Percentiles rank a stretch among this genome's conserved stretches.
Conservation (phyloP, 345 rosid species). For the Sonneratia alba region DNA sequence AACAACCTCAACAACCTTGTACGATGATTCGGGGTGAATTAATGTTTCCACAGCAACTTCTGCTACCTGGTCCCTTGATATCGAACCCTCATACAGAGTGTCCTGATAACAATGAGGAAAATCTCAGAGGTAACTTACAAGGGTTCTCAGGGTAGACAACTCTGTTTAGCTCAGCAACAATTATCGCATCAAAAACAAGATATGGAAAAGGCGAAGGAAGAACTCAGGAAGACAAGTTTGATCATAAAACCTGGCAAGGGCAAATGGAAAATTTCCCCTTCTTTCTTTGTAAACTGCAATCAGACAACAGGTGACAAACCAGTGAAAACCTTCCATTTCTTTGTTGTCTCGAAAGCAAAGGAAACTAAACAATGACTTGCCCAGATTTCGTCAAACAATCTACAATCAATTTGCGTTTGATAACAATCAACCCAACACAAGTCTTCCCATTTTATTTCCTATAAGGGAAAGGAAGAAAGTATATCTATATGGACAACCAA, state of each 20-base stretch:
- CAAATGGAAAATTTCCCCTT: too few relatives aligned
- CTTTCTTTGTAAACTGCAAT: too few relatives aligned
- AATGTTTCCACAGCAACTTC: constrained; percentile 81
- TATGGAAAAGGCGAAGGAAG: not conserved
- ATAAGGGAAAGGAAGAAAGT: not conserved
- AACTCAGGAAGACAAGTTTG: not conserved
- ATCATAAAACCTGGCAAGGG: too few relatives aligned
- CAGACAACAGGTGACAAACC: too few relatives aligned
- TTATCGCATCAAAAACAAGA: not conserved
- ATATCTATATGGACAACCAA: not conserved
- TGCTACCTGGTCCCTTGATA: constrained; percentile 79
- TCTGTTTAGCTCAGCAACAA: not conserved
- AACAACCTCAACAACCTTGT: constrained; percentile 72
- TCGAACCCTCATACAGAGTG: constrained; percentile 61
- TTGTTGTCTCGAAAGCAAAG: not conserved
- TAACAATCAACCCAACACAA: not conserved
- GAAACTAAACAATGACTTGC: not conserved
- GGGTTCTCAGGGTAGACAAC: not conserved
- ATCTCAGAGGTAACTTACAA: constrained; percentile 2
- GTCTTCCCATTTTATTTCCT: not conserved
- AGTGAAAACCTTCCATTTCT: not conserved
- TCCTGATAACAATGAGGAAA: constrained; percentile 30
- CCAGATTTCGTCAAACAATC: not conserved
- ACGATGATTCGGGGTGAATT: constrained; percentile 48
- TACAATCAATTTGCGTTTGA: not conserved